A percentile compares a stretch with the other conserved stretches of the same genome.
These are phyloP conservation scores for Zasmidium citrigriseum DNA, from an alignment of 2,329 filamentous ascomycete genomes.

Conservation along the genomic window DNA sequence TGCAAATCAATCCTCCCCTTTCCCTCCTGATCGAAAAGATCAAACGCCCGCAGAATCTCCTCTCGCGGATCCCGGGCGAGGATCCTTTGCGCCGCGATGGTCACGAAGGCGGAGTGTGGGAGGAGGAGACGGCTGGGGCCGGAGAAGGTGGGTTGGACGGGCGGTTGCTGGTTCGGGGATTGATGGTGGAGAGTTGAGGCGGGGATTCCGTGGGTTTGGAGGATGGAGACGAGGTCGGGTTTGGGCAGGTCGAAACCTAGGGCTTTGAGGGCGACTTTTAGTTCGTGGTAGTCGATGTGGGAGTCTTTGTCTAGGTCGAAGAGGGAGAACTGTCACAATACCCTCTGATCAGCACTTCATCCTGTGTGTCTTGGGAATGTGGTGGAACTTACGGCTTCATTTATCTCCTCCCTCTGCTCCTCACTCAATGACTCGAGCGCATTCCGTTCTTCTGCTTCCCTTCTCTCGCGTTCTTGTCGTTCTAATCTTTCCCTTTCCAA, in stretches of 20 bases:
- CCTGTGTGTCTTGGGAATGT: background rate
- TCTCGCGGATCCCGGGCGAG: constrained; percentile 81
- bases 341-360: background rate
- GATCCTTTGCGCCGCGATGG: constrained; percentile 75
- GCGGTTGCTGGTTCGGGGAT: constrained; percentile 38
- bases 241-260: constrained; percentile 92
- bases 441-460: constrained; percentile 46
- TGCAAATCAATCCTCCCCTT: constrained; percentile 89
- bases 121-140: constrained; percentile 67
- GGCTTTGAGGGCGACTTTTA: constrained; percentile 93
- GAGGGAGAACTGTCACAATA: constrained; percentile 71
- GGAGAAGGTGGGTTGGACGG: constrained; percentile 34
- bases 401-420: constrained; percentile 89
- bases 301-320: constrained; percentile 97
- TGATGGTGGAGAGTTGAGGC: constrained; percentile 36
- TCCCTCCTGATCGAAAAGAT: constrained; percentile 87
- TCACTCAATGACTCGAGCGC: constrained; percentile 67
- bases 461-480: constrained; percentile 42
- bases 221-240: constrained; percentile 75
- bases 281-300: constrained; percentile 95
- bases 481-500: constrained; percentile 45
- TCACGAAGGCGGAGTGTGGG: constrained; percentile 70
- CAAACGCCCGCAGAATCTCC: constrained; percentile 88
- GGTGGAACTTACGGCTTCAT: constrained; percentile 70
- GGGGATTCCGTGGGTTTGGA: constrained; percentile 78